Evolutionary conservation across 768 basidiomycete genomes (phyloP), one percentile per base, ranked within the genome.

Genomic region (Galerina sulciceps): DNA sequence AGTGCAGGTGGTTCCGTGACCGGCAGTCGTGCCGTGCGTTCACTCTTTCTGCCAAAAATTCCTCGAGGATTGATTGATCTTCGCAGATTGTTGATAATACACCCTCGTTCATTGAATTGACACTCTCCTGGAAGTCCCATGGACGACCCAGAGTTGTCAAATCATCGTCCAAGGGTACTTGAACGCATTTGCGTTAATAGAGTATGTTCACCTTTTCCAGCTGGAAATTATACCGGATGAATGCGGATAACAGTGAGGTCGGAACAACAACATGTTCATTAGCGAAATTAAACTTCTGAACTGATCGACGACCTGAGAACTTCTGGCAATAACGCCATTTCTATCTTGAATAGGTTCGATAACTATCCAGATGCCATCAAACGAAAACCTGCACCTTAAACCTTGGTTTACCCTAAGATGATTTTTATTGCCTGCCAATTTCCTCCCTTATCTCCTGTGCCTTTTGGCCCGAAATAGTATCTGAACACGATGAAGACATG

Each of bases 1-100:
- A 34, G 81, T 99, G 45, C 87, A 90, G 69, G 93, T 98, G 55
- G 89, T 98, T 60, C 88, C 92, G 71, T 99, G 81, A 86, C 68
- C 57, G 47, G 56, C 51, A 43, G 36, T n/a, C 50, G 44, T 55
- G 54, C 36, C 55, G 67, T 62, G 57, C 62, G 59, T 62, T 52
- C 47, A 47, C 56, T 53, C 31, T 57, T 58, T 46, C 22, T 20
- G 42, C 45, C 48, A 52, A 57, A 47, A 58, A 35, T 22, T 14
- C 17, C 41, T 49, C 46, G 26, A 41, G 31, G 23, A 50, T 55
- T 43, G 17, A 45, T 58, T 60, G 45, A 59, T 45, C 44, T 42
- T 42, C 20, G 10, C 49, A 66, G 62, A 47, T 55, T 53, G 49
- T 61, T 51, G 17, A 56, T 55, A 57, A 43, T 49, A 44, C 41